A percentile compares a stretch with the other conserved stretches of the same genome.
phyloP scores from a whole-genome alignment of 23 red algal genomes.

The Gracilaria vermiculophylla region DNA sequence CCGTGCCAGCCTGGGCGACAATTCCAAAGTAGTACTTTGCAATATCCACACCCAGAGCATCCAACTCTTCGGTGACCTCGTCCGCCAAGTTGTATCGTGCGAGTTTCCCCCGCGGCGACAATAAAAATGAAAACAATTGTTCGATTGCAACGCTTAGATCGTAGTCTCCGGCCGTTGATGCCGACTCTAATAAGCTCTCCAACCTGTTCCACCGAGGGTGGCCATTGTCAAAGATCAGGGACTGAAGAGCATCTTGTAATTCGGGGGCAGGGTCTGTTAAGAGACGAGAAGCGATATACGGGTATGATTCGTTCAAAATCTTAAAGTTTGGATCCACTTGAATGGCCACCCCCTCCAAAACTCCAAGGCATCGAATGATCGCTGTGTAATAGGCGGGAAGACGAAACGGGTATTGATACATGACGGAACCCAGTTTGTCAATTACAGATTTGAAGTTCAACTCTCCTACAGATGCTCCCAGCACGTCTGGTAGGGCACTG shows the following conservation, averaged over 20 bases:
- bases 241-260: conserved; percentile 87
- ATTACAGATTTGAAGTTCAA: conserved; percentile 99
- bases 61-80: conserved; percentile 81
- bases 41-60: conserved; percentile 73
- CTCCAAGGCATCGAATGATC: conserved; percentile 94
- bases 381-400: conserved; percentile 98
- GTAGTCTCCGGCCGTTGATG: conserved; percentile 78
- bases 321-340: conserved; percentile 98
- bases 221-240: conserved; percentile 87
- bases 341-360: conserved; percentile 98
- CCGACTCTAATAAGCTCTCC: conserved; percentile 91
- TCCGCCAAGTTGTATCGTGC: conserved; percentile 82
- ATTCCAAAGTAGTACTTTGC: conserved; percentile 59
- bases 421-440: conserved; percentile 96
- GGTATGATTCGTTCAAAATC: conserved; percentile 98
- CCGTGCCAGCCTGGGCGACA: conserved; percentile 28
- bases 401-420: conserved; percentile 96
- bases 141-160: conserved; percentile 78
- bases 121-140: conserved; percentile 82
- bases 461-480: conserved; percentile 92
- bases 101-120: conserved; percentile 65
- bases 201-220: conserved; percentile 86
- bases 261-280: conserved; percentile 93
- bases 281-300: conserved; percentile 94
- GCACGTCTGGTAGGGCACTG: conserved; percentile 88